Conservation (phyloP, 257 asterid species). For the Fraxinus anomala region DNA sequence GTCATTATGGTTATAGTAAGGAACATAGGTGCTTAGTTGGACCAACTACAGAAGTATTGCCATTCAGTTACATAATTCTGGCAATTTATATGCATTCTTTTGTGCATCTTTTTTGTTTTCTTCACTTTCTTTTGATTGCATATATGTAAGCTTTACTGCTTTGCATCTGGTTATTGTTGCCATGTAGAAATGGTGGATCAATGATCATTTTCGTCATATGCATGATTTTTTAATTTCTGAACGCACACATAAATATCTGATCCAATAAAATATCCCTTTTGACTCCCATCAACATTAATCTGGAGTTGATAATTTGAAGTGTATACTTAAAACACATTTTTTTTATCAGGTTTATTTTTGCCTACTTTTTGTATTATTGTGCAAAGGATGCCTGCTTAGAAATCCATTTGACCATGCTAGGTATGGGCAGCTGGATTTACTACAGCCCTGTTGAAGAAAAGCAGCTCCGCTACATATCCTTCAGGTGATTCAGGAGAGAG, state of each 20-base stretch:
- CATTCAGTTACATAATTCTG: not conserved
- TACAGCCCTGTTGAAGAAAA: slow-evolving; percentile 75
- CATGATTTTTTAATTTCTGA: not conserved
- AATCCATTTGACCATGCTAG: slow-evolving; percentile 37
- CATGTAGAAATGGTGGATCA: slow-evolving; percentile 18
- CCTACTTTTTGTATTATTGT: not conserved
- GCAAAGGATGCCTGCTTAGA: slow-evolving; percentile 20
- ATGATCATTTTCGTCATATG: not conserved
- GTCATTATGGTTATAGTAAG: not conserved
- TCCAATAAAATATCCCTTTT: slow-evolving; percentile 18
- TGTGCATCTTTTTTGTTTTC: not conserved
- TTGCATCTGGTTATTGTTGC: slow-evolving; percentile 11
- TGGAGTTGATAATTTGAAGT: not conserved
- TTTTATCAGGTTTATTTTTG: not conserved
- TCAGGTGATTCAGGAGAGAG: slow-evolving; percentile 41
- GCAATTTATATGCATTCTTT: not conserved
- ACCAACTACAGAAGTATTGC: not conserved
- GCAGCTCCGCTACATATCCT: slow-evolving; percentile 57
- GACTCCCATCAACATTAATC: not conserved
- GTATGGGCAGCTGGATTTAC: slow-evolving; percentile 99
- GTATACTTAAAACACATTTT: not conserved
- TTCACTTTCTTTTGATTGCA: not conserved
- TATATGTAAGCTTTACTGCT: not conserved
- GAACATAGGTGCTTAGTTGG: not conserved
- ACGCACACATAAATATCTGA: not conserved